phyloP scores from a whole-genome alignment of 192 early-diverging fungal genomes.

The Neocallimastix lanati region DNA sequence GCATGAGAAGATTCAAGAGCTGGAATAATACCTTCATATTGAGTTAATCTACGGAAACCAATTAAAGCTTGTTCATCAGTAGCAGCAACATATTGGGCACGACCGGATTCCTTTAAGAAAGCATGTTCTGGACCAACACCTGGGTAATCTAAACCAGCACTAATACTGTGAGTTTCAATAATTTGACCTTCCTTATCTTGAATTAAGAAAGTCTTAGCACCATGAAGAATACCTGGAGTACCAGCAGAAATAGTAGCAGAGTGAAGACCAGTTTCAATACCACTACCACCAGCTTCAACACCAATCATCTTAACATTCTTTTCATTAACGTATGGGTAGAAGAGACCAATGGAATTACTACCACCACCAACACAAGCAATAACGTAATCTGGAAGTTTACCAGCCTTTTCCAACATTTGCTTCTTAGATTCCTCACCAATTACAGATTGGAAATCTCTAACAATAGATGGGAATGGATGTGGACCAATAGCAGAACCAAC shows the following conservation, averaged over 20 bases:
- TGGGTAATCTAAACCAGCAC: slow-evolving; percentile 93
- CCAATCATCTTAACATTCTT: slow-evolving; percentile 68
- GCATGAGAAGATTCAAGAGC: slow-evolving; percentile 93
- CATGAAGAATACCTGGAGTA: slow-evolving; percentile 82
- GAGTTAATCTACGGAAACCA: slow-evolving; percentile 48
- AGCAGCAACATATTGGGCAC: slow-evolving; percentile 65
- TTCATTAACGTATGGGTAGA: slow-evolving; percentile 83
- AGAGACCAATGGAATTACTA: slow-evolving; percentile 92
- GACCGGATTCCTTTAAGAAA: slow-evolving; percentile 66
- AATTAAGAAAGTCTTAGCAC: slow-evolving; percentile 82
- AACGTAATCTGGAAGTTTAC: slow-evolving; percentile 75
- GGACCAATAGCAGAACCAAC: slow-evolving; percentile 94
- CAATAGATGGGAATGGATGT: slow-evolving; percentile 92
- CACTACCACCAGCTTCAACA: slow-evolving; percentile 88
- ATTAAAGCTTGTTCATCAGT: slow-evolving; percentile 69
- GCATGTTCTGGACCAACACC: slow-evolving; percentile 95
- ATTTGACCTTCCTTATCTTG: slow-evolving; percentile 96
- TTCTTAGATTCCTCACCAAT: slow-evolving; percentile 78
- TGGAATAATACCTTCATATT: slow-evolving; percentile 81
- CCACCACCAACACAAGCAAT: slow-evolving; percentile 97
- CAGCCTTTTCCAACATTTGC: slow-evolving; percentile 64
- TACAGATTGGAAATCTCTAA: slow-evolving; percentile 94
- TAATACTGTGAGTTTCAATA: slow-evolving; percentile 81
- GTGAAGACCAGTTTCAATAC: slow-evolving; percentile 68
- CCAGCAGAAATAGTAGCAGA: slow-evolving; percentile 78